A percentile compares a stretch with the other conserved stretches of the same genome.
Evolutionary conservation across 805 yeast genomes (phyloP).

Genomic region (Kodamaea leandrae): DNA sequence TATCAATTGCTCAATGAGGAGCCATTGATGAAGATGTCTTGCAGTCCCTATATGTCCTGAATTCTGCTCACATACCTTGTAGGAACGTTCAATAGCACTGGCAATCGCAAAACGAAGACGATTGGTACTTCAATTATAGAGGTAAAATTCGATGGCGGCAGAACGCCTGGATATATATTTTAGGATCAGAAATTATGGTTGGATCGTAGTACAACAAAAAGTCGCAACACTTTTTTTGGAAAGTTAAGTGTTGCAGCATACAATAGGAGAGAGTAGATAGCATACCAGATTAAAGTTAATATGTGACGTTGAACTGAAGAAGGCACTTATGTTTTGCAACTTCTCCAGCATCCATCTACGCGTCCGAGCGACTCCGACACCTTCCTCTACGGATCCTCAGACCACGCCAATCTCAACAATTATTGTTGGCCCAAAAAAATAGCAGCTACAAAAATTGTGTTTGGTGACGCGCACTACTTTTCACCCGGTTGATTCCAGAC

Average conservation of each 20-base stretch:
- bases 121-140: too few relatives aligned
- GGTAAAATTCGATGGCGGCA: background rate
- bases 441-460: background rate
- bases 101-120: slow-evolving; percentile 3
- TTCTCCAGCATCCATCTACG: background rate
- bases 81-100: background rate
- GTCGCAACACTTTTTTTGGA: slow-evolving; percentile 3
- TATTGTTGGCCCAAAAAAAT: slow-evolving; percentile 17
- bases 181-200: background rate
- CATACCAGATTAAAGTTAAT: too few relatives aligned
- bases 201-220: slow-evolving; percentile 2
- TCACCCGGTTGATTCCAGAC: slow-evolving; percentile 3
- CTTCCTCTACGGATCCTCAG: too few relatives aligned
- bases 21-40: too few relatives aligned
- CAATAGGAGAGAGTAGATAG: too few relatives aligned
- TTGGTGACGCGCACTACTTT: slow-evolving; percentile 5
- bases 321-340: too few relatives aligned
- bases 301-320: too few relatives aligned
- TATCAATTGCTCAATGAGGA: too few relatives aligned
- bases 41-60: too few relatives aligned
- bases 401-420: slow-evolving; percentile 17
- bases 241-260: background rate
- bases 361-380: background rate
- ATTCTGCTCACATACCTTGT: slow-evolving; percentile 1
- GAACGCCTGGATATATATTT: slow-evolving; percentile 1